Conservation (phyloP, 2,329 filamentous ascomycete genomes). For the Coniochaeta ligniaria region DNA sequence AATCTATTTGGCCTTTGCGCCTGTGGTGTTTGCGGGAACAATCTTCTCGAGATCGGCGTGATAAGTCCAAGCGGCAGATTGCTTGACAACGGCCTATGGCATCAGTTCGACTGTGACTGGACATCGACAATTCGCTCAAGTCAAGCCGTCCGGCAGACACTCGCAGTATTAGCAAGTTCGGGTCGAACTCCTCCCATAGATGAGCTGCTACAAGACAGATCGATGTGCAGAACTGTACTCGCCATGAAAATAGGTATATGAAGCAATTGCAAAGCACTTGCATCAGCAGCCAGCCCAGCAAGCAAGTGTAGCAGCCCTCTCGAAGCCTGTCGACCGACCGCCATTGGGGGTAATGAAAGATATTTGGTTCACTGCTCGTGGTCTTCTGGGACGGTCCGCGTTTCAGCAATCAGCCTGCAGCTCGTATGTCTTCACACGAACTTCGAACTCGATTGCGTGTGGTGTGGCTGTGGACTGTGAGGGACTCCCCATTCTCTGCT, state of each 20-base stretch:
- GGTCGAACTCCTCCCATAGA: background rate
- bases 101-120: background rate
- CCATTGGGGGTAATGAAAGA: background rate
- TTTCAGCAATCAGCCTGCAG: background rate
- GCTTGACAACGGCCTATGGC: background rate
- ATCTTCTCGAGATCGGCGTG: background rate
- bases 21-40: background rate
- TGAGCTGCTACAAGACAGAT: background rate
- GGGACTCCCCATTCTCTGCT: background rate
- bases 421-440: background rate
- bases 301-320: background rate
- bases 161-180: background rate
- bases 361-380: background rate
- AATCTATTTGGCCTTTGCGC: background rate
- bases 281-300: background rate
- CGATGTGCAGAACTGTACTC: background rate
- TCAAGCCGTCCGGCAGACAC: background rate
- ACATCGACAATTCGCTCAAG: background rate
- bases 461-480: background rate
- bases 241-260: background rate
- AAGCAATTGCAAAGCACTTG: background rate
- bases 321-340: background rate
- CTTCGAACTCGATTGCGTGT: background rate
- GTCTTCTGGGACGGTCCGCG: background rate
- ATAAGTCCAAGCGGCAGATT: background rate